phyloP scores from a whole-genome alignment of 192 early-diverging fungal species.

The Kickxella alabastrina region DNA sequence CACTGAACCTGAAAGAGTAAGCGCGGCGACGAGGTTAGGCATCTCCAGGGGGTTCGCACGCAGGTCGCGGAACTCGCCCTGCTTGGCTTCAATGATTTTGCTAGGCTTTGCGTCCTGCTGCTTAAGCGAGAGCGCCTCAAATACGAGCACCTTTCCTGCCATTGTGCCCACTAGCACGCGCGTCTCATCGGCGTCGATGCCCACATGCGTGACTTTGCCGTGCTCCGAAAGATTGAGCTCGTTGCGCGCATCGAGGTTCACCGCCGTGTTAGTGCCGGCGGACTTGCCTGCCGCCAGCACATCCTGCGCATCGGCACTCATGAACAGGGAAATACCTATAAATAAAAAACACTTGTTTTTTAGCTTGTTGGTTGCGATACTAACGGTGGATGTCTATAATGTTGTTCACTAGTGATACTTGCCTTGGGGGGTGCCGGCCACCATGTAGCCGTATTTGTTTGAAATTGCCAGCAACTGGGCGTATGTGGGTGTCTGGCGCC shows the following conservation, averaged over 20 bases:
- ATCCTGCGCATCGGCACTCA: constrained; percentile 31
- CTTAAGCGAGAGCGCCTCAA: constrained; percentile 16
- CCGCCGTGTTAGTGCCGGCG: constrained; percentile 38
- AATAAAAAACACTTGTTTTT: too few relatives aligned
- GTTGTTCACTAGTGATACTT: too few relatives aligned
- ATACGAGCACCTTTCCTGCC: constrained; percentile 13
- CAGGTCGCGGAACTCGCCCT: constrained; percentile 62
- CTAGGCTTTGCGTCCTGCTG: constrained; percentile 37
- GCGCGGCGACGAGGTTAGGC: constrained; percentile 52
- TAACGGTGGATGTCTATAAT: too few relatives aligned
- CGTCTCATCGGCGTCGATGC: constrained; percentile 21
- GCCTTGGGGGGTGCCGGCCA: constrained; percentile 59
- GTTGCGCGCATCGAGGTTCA: constrained; percentile 17
- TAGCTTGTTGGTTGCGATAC: too few relatives aligned
- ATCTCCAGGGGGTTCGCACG: constrained; percentile 58
- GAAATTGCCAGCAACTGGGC: constrained; percentile 59
- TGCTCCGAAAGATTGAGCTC: constrained; percentile 27
- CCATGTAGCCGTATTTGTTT: constrained; percentile 64
- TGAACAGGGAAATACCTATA: constrained; percentile 27
- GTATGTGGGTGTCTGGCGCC: constrained; percentile 48
- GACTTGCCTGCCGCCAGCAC: constrained; percentile 22
- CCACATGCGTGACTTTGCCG: constrained; percentile 44
- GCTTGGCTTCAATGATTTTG: constrained; percentile 34
- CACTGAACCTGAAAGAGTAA: constrained; percentile 45
- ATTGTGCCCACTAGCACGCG: constrained; percentile 26